Evolutionary conservation across 176 grass and related monocot genomes (phyloP).

Genomic region (Lolium perenne): DNA sequence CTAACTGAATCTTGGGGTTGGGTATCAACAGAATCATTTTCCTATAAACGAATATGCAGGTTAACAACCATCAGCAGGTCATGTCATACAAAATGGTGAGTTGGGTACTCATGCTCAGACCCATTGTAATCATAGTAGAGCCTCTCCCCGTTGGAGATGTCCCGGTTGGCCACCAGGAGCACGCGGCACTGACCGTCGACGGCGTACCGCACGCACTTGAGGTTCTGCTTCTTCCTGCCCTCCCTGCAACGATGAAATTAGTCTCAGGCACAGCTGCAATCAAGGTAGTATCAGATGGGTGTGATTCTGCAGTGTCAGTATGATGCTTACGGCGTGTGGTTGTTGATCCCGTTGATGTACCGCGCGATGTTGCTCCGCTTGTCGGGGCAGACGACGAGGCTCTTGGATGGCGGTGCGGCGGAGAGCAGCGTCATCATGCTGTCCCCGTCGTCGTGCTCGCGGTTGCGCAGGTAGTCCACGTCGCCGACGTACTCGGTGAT

Average conservation of each 20-base stretch:
- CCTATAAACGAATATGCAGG: conserved; percentile 21
- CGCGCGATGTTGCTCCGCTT: conserved; percentile 88
- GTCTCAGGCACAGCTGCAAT: not conserved
- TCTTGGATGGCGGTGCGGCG: conserved; percentile 46
- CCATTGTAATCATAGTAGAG: conserved; percentile 99
- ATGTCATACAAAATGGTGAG: conserved; percentile 94
- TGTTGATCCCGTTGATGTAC: conserved; percentile 97
- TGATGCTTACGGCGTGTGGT: conserved; percentile 60
- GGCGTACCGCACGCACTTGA: conserved; percentile 82
- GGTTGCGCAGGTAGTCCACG: conserved; percentile 70
- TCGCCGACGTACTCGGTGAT: conserved; percentile 96
- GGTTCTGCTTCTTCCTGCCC: conserved; percentile 98
- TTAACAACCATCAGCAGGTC: not conserved
- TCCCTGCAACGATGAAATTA: conserved; percentile 46
- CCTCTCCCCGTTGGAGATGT: conserved; percentile 87
- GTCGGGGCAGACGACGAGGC: conserved; percentile 93
- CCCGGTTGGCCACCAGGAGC: conserved; percentile 78
- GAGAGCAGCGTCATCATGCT: conserved; percentile 99
- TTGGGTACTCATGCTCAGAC: conserved; percentile 87
- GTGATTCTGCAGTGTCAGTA: not conserved
- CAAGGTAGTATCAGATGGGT: not conserved
- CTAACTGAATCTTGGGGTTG: not conserved
- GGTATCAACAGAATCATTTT: not conserved
- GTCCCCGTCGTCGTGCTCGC: conserved; percentile 88
- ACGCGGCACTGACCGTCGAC: conserved; percentile 76